A percentile compares a stretch with the other conserved stretches of the same genome.
These are phyloP conservation scores for Aspergillus jensenii DNA, from an alignment of 2,329 filamentous ascomycete species.

Conservation along the genomic window DNA sequence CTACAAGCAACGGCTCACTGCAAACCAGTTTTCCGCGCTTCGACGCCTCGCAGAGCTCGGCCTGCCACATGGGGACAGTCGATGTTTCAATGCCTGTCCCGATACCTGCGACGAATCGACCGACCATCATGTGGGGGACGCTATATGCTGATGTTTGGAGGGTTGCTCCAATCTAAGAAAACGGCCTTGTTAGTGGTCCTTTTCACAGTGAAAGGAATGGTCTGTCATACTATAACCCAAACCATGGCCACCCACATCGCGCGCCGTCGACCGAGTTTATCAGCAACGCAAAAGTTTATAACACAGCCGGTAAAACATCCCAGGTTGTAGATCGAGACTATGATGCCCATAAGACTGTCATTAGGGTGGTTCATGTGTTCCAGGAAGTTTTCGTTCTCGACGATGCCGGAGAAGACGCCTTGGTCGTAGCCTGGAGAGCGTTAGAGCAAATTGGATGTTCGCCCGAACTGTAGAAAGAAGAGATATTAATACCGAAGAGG, in stretches of 20 bases:
- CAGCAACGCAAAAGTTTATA: slow-evolving; percentile 32
- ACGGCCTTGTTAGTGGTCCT: too few species aligned
- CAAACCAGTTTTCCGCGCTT: slow-evolving; percentile 45
- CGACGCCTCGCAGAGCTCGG: slow-evolving; percentile 44
- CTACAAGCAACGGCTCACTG: slow-evolving; percentile 40
- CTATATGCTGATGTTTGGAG: slow-evolving; percentile 34
- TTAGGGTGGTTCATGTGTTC: slow-evolving; percentile 39
- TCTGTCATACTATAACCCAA: slow-evolving; percentile 29
- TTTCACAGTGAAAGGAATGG: too few species aligned
- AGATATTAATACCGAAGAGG: slow-evolving; percentile 21
- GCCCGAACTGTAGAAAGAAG: too few species aligned
- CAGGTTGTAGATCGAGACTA: slow-evolving; percentile 46
- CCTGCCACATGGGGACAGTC: slow-evolving; percentile 44
- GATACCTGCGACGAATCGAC: slow-evolving; percentile 51
- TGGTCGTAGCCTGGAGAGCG: slow-evolving; percentile 47
- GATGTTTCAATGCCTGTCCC: slow-evolving; percentile 49
- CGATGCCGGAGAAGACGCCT: slow-evolving; percentile 50
- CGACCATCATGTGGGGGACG: slow-evolving; percentile 40
- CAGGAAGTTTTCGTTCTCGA: slow-evolving; percentile 48
- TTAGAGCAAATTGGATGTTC: background rate
- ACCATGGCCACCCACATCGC: slow-evolving; percentile 38
- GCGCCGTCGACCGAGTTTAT: slow-evolving; percentile 30
- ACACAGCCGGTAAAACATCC: slow-evolving; percentile 42
- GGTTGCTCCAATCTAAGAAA: slow-evolving; percentile 30
- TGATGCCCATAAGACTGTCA: slow-evolving; percentile 42